Percentiles rank a stretch among this genome's conserved stretches.
Evolutionary conservation across 148 eudicot genomes (phyloP).

Genomic region (Vaccinium darrowii): DNA sequence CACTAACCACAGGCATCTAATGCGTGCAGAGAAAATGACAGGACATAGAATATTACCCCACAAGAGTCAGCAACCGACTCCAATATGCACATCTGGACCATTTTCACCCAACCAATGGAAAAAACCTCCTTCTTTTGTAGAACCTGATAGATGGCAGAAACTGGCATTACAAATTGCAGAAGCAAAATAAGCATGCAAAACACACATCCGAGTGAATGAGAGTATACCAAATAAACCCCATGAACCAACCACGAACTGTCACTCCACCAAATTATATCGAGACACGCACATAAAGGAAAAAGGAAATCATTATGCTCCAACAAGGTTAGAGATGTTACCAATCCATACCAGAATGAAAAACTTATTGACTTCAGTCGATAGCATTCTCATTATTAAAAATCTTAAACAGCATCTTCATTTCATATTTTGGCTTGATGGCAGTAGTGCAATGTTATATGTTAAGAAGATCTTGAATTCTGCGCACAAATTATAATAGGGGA

Average conservation of each 20-base stretch:
- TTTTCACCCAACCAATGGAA: constrained; percentile 39
- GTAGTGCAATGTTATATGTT: neutral
- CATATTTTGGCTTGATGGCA: constrained; percentile 2
- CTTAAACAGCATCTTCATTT: neutral
- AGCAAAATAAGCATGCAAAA: neutral
- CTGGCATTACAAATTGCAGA: neutral
- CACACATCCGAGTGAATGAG: neutral
- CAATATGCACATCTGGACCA: constrained; percentile 44
- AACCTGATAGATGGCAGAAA: constrained; percentile 32
- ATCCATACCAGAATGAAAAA: neutral
- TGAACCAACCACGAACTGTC: neutral
- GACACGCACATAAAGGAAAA: neutral
- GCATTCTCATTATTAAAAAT: neutral
- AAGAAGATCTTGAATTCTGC: neutral
- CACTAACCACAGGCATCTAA: neutral
- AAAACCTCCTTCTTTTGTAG: constrained; percentile 30
- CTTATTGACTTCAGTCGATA: neutral
- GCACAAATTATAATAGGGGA: neutral
- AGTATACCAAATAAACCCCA: neutral
- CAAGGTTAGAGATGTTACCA: neutral
- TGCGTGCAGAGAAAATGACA: constrained; percentile 1
- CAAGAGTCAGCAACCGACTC: constrained; percentile 77
- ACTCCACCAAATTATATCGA: neutral
- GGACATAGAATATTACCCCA: constrained; percentile 48
- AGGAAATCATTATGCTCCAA: neutral